A percentile compares a stretch with the other conserved stretches of the same genome.
These are phyloP conservation scores for Dujonia santamariae DNA, from an alignment of 1,139 yeast species.

Conservation along the genomic window DNA sequence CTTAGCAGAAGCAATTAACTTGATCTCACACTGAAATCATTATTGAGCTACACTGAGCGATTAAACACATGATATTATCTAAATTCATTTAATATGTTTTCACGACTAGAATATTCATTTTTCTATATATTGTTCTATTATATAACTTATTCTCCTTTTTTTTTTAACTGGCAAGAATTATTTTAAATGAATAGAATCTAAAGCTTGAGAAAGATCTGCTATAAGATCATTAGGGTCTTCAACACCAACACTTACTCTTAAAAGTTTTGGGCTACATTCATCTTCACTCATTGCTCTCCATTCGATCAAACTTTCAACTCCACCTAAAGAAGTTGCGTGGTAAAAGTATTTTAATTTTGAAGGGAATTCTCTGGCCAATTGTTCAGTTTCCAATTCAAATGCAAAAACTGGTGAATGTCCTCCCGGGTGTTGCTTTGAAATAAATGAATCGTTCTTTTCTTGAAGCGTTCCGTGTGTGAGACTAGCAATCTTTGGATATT, in stretches of 20 bases:
- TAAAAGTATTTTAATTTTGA: constrained; percentile 65
- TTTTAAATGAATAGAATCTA: too few species aligned
- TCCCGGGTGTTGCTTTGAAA: constrained; percentile 58
- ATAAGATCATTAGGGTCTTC: constrained; percentile 75
- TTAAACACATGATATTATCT: too few species aligned
- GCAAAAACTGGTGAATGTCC: constrained; percentile 80
- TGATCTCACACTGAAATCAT: too few species aligned
- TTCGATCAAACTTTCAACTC: constrained; percentile 88
- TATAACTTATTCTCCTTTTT: too few species aligned
- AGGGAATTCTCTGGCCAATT: constrained; percentile 64
- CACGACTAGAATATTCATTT: too few species aligned
- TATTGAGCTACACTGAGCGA: too few species aligned
- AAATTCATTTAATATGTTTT: too few species aligned
- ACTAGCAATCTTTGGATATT: constrained; percentile 47
- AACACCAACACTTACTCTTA: constrained; percentile 77
- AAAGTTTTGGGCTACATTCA: constrained; percentile 48
- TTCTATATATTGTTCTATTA: too few species aligned
- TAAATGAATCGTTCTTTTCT: constrained; percentile 56
- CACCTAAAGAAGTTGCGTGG: constrained; percentile 92
- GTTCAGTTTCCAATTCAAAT: constrained; percentile 48
- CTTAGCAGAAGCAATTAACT: too few species aligned
- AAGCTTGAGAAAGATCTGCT: constrained; percentile 47
- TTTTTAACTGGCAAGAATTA: too few species aligned
- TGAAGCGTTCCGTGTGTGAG: constrained; percentile 78
- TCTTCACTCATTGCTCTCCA: constrained; percentile 83